Conservation (phyloP, 768 basidiomycete genomes). For the Tulasnella sp. region DNA sequence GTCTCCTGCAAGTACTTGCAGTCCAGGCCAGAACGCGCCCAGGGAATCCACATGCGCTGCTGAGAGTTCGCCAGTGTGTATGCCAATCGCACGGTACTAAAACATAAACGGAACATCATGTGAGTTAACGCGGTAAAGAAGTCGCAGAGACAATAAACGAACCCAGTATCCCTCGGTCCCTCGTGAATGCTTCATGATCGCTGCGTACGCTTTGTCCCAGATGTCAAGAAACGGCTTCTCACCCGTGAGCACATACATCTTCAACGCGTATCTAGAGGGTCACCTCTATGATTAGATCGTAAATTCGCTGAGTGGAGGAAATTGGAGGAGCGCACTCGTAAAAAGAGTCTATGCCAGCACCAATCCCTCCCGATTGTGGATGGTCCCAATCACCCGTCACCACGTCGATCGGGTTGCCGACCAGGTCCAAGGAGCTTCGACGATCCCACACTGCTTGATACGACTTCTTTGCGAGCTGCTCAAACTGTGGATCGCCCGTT, state of each 20-base stretch:
- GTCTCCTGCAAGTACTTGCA: constrained; percentile 68
- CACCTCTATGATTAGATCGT: neutral
- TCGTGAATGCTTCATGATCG: constrained; percentile 76
- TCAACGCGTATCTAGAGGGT: constrained; percentile 72
- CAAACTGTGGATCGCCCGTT: constrained; percentile 81
- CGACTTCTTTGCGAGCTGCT: constrained; percentile 78
- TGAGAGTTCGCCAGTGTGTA: constrained; percentile 60
- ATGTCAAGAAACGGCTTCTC: constrained; percentile 73
- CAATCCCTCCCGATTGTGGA: constrained; percentile 71
- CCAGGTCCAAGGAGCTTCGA: constrained; percentile 67
- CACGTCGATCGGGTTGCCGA: constrained; percentile 82
- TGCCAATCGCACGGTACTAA: constrained; percentile 80
- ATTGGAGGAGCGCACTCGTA: constrained; percentile 45
- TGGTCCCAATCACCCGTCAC: constrained; percentile 70
- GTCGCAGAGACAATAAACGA: constrained; percentile 19
- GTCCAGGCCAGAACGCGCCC: constrained; percentile 94
- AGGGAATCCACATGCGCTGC: constrained; percentile 85
- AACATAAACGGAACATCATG: neutral
- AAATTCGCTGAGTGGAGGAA: neutral
- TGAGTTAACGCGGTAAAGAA: neutral
- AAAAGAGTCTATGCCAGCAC: constrained; percentile 93
- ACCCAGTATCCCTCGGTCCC: constrained; percentile 85
- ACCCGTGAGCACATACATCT: constrained; percentile 82
- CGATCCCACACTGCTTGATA: constrained; percentile 94
- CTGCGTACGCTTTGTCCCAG: constrained; percentile 72